phyloP scores from a whole-genome alignment of 345 rosid genomes.

The Durio zibethinus region DNA sequence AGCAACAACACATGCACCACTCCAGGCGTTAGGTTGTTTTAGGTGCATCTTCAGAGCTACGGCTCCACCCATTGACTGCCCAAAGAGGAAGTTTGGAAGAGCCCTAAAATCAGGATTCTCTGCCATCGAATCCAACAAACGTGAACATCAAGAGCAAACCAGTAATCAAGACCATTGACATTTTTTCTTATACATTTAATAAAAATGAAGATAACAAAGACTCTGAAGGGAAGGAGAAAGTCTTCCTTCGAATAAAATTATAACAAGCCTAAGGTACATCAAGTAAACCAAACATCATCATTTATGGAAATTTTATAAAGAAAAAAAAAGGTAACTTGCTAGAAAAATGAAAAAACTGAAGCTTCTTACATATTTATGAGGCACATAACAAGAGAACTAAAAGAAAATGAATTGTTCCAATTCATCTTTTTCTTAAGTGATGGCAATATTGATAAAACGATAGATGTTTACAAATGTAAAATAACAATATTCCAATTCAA shows the following conservation, averaged over 20 bases:
- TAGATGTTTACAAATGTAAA: not conserved
- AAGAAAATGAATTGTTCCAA: not conserved
- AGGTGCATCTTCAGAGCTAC: conserved; percentile 83
- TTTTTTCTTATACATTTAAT: not conserved
- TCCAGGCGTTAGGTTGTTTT: conserved; percentile 83
- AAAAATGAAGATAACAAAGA: not conserved
- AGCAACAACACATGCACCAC: conserved; percentile 84
- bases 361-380: not conserved
- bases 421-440: not conserved
- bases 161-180: not conserved
- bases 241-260: not conserved
- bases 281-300: not conserved
- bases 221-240: not conserved
- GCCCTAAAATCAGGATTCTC: conserved; percentile 49
- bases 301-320: not conserved
- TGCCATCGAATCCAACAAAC: conserved; percentile 32
- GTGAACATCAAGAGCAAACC: conserved; percentile 9
- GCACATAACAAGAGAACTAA: not conserved
- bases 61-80: conserved; percentile 97
- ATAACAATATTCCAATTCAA: not conserved
- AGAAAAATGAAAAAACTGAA: not conserved
- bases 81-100: conserved; percentile 84
- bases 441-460: not conserved
- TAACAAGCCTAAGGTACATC: not conserved
- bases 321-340: not conserved